Base-by-base conservation (phyloP, 192 early-diverging fungal genomes). In the Coemansia sp. region DNA sequence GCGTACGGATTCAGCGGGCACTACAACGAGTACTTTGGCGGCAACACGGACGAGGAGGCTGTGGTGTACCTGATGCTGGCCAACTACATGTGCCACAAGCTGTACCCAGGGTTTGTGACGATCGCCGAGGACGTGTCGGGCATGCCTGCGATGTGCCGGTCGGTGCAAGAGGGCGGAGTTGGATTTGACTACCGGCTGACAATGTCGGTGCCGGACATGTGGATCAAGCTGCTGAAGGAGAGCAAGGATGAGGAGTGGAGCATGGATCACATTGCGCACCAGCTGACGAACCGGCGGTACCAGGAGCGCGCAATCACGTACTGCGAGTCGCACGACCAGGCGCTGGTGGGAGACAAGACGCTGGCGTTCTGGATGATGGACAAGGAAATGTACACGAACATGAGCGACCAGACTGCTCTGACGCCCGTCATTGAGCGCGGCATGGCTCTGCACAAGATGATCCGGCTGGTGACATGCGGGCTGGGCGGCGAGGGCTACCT, bases 331-430 rank as follows among this genome's bases (percentile, higher is more conserved):
- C 97, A 99, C 79, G 97, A 99, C 77, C 97, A 99, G 82, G 97
- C 97, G 47, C 84, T 99, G 43, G 97, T 99, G 7, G 97, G 97
- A 49, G 97, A 99, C 86, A 99, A 99, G 84, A 97, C 95, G 38
- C 75, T 99, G 57, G 97, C 96, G 15, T 99, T 99, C 86, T 99
- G 97, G 97, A 83, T 99, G 64, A 99, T 99, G 97, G 97, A 99
- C 84, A 93, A 93, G 82, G 96, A 99, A 81, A 99, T 99, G 97
- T 99, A 99, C 79, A 90, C 89, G 31, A 84, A 95, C 81, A 99
- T 99, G 97, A 93, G 91, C 61, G 89, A 92, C 66, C 63, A 92
- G 39, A 89, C 88, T 2, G 80, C 84, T 47, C 69, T 92, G 69
- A 98, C 96, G n/a, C 92, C 95, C 22, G 87, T 94, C 8, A 93